These are phyloP conservation scores for Rhodofomes roseus DNA, from an alignment of 1,284 basidiomycete genomes.

Conservation along the genomic window DNA sequence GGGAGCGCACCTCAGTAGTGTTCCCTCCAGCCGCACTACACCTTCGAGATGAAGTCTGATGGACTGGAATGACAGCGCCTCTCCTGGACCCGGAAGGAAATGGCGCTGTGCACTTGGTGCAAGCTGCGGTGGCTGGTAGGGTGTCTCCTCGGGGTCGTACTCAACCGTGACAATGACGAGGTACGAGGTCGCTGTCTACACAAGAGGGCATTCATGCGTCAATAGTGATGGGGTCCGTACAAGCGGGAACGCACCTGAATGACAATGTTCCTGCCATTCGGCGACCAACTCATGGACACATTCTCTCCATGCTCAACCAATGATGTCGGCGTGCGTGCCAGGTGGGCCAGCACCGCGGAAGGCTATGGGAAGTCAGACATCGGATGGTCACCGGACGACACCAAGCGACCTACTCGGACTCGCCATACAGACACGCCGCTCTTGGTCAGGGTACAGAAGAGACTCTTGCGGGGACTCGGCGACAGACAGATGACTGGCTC, in stretches of 20 bases:
- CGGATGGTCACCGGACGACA: not conserved
- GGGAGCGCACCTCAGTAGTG: constrained; percentile 55
- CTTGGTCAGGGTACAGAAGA: constrained; percentile 74
- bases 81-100: constrained; percentile 78
- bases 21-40: constrained; percentile 76
- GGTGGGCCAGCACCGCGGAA: constrained; percentile 69
- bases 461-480: constrained; percentile 68
- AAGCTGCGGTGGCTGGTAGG: constrained; percentile 54
- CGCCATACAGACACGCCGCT: constrained; percentile 76
- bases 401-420: constrained; percentile 61
- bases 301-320: constrained; percentile 81
- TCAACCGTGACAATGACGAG: constrained; percentile 73
- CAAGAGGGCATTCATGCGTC: not conserved
- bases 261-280: constrained; percentile 73
- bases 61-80: constrained; percentile 63
- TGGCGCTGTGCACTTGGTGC: constrained; percentile 53
- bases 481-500: constrained; percentile 58
- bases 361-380: constrained; percentile 48
- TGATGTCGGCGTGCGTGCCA: constrained; percentile 75
- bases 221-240: too few species aligned
- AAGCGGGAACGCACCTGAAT: constrained; percentile 55
- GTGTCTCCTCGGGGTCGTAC: constrained; percentile 50
- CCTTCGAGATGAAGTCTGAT: constrained; percentile 75
- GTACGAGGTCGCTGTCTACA: constrained; percentile 73
- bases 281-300: constrained; percentile 70